Percentiles rank a stretch among this genome's conserved stretches.
Conservation (phyloP, 148 eudicot genomes). For the Euryodendron excelsum region DNA sequence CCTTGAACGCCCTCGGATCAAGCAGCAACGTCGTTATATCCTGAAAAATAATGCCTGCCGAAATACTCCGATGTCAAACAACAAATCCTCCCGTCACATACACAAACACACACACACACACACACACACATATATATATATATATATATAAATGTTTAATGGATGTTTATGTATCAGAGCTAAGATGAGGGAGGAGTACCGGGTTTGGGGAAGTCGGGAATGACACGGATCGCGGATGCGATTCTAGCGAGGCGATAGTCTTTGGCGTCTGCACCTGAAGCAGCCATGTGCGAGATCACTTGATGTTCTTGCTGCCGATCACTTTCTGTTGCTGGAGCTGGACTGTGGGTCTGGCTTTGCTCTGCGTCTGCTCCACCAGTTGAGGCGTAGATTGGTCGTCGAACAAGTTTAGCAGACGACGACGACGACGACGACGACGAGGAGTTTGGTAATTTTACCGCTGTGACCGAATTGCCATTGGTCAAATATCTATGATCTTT, state of each 20-base stretch:
- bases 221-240: constrained; percentile 68
- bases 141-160: too few species aligned
- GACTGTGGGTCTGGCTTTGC: not conserved
- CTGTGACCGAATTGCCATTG: constrained; percentile 24
- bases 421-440: too few species aligned
- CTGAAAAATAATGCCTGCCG: constrained; percentile 78
- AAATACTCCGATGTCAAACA: constrained; percentile 1
- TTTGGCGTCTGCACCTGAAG: constrained; percentile 23
- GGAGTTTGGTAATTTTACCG: not conserved
- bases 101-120: too few species aligned
- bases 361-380: too few species aligned
- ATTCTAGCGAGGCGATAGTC: constrained; percentile 66
- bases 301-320: not conserved
- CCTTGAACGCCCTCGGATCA: constrained; percentile 88
- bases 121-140: not conserved
- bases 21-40: constrained; percentile 93
- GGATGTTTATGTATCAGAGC: too few species aligned
- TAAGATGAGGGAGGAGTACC: constrained; percentile 53
- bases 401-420: not conserved
- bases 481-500: not conserved
- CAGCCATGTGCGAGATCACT: constrained; percentile 29
- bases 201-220: constrained; percentile 86
- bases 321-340: not conserved
- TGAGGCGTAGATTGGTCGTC: too few species aligned
- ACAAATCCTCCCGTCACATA: too few species aligned